These are phyloP conservation scores for Botryotinia convoluta DNA, from an alignment of 2,329 filamentous ascomycete genomes.

Conservation along the genomic window DNA sequence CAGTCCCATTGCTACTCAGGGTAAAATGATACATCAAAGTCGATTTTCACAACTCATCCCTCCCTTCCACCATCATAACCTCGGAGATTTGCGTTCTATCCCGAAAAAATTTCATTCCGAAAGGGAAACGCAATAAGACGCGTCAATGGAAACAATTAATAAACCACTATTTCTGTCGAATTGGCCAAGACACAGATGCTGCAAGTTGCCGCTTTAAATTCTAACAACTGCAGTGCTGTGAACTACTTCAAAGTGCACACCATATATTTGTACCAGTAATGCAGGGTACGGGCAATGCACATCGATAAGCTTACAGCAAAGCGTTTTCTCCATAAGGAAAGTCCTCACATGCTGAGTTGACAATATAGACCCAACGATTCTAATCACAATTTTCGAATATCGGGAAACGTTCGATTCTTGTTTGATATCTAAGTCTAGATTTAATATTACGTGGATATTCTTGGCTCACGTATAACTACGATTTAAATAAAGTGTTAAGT, in stretches of 20 bases:
- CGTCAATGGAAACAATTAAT: not conserved
- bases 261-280: not conserved
- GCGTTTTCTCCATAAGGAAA: not conserved
- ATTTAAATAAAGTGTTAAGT: not conserved
- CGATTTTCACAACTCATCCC: not conserved
- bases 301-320: not conserved
- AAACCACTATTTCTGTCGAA: not conserved
- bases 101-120: not conserved
- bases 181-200: not conserved
- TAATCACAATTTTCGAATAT: too few species aligned
- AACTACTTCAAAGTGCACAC: not conserved
- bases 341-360: not conserved
- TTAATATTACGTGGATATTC: not conserved
- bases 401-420: not conserved
- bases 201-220: not conserved
- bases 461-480: not conserved
- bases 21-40: not conserved
- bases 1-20: not conserved
- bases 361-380: not conserved
- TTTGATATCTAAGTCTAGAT: not conserved
- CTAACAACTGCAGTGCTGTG: not conserved
- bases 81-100: not conserved
- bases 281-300: not conserved
- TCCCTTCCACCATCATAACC: not conserved
- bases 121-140: not conserved